Conservation (phyloP, 2,329 filamentous ascomycete genomes). For the Neopestalotiopsis rosae region DNA sequence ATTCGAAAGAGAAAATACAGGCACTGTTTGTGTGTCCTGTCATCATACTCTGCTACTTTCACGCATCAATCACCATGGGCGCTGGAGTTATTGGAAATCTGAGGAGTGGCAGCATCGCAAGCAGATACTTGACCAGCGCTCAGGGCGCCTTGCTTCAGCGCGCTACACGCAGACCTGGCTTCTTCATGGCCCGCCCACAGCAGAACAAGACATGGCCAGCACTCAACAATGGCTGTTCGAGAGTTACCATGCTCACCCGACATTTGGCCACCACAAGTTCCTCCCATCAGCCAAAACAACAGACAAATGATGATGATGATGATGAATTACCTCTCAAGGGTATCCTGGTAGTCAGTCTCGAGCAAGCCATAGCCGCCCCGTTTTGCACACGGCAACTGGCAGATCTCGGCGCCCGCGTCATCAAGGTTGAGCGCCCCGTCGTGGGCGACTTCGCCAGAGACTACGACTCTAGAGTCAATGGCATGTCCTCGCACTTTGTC, state of each 20-base stretch:
- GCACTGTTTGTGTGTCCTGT: background rate
- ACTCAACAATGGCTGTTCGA: background rate
- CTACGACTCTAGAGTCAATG: slow-evolving; percentile 55
- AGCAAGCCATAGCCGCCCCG: slow-evolving; percentile 60
- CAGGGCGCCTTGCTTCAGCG: background rate
- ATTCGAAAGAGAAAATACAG: background rate
- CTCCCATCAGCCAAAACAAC: too few relatives aligned
- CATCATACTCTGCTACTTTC: background rate
- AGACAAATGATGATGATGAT: background rate
- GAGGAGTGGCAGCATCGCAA: background rate
- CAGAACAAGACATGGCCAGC: background rate
- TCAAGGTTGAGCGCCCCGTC: slow-evolving; percentile 58
- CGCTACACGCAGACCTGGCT: background rate
- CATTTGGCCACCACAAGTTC: slow-evolving; percentile 4
- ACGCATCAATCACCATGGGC: background rate
- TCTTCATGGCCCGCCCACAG: background rate
- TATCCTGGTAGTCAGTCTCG: slow-evolving; percentile 56
- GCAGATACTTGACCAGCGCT: background rate
- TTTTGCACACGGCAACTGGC: slow-evolving; percentile 60
- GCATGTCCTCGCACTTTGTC: slow-evolving; percentile 59
- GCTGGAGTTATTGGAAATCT: background rate
- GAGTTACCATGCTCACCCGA: background rate
- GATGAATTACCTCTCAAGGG: slow-evolving; percentile 42
- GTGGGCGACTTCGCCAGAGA: slow-evolving; percentile 58
- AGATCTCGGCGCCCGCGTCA: slow-evolving; percentile 58